These are phyloP conservation scores for Phytophthora hibernalis DNA, from an alignment of 352 stramenopile species.

Conservation along the genomic window DNA sequence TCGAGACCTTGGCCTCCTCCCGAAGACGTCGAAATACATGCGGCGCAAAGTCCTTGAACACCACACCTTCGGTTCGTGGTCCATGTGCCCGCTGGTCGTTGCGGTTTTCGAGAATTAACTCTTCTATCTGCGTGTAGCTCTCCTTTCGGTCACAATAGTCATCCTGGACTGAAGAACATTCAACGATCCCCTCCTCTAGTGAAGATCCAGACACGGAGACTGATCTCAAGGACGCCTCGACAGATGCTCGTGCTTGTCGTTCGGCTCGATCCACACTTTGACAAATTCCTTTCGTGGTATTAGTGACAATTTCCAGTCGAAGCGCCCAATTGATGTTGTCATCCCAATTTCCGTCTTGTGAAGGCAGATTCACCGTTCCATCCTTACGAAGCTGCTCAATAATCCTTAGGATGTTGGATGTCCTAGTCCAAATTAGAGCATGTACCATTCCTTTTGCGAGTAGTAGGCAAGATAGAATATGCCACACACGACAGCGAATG, in stretches of 20 bases:
- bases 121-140: conserved; percentile 79
- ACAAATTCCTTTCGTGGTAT: conserved; percentile 88
- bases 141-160: conserved; percentile 73
- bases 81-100: conserved; percentile 53
- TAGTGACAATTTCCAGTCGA: conserved; percentile 86
- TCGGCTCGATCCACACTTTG: conserved; percentile 74
- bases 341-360: conserved; percentile 45
- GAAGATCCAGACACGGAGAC: conserved; percentile 27
- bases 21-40: conserved; percentile 82
- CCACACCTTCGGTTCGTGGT: conserved; percentile 57
- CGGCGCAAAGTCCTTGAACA: conserved; percentile 85
- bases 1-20: conserved; percentile 67
- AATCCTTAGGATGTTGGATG: conserved; percentile 81
- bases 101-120: conserved; percentile 74
- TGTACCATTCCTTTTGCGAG: conserved; percentile 85
- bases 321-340: conserved; percentile 90
- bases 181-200: conserved; percentile 27
- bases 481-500: conserved; percentile 73
- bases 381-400: conserved; percentile 73
- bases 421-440: conserved; percentile 84
- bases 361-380: conserved; percentile 64
- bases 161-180: conserved; percentile 10
- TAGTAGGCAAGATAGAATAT: conserved; percentile 73
- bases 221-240: conserved; percentile 37
- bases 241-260: conserved; percentile 54